phyloP scores from a whole-genome alignment of 2,329 filamentous ascomycete genomes.

The Trichoderma sp. region DNA sequence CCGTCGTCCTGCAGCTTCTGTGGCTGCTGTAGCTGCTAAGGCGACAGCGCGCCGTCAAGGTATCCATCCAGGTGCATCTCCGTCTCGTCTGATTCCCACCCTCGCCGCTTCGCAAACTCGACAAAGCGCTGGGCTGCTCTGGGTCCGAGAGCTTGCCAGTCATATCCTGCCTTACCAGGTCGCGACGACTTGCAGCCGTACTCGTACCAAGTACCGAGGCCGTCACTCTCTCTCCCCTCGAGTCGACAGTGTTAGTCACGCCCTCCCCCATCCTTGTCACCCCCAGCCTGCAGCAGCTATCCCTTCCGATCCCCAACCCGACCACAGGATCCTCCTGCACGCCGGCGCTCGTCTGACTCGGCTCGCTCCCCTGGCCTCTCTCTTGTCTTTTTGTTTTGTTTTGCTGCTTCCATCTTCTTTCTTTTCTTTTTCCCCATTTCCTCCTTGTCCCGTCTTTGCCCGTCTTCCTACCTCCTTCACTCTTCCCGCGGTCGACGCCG shows the following conservation, averaged over 20 bases:
- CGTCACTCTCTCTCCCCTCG: no score
- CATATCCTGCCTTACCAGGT: no score
- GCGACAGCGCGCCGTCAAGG: conserved; percentile 10
- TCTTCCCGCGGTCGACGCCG: background rate
- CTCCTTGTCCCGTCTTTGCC: background rate
- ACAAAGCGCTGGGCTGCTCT: background rate
- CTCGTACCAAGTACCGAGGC: no score
- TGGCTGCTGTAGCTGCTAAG: conserved; percentile 1
- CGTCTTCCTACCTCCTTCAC: background rate
- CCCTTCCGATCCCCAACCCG: conserved; percentile 26
- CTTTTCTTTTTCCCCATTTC: conserved; percentile 15
- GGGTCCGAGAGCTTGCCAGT: background rate
- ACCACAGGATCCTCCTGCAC: conserved; percentile 27
- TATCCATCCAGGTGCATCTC: conserved; percentile 22
- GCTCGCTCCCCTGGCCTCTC: conserved; percentile 16
- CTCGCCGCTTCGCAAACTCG: background rate
- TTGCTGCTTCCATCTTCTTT: conserved; percentile 17
- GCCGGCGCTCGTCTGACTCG: conserved; percentile 25
- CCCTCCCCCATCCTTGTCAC: conserved; percentile 29
- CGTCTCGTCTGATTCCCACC: background rate
- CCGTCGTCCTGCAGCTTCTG: conserved; percentile 10
- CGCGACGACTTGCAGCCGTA: no score
- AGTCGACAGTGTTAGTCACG: conserved; percentile 35
- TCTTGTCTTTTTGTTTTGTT: conserved; percentile 23
- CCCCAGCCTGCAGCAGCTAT: conserved; percentile 24